These are phyloP conservation scores for Arthrobotrys sphaeroides DNA, from an alignment of 2,329 filamentous ascomycete genomes.

Conservation along the genomic window DNA sequence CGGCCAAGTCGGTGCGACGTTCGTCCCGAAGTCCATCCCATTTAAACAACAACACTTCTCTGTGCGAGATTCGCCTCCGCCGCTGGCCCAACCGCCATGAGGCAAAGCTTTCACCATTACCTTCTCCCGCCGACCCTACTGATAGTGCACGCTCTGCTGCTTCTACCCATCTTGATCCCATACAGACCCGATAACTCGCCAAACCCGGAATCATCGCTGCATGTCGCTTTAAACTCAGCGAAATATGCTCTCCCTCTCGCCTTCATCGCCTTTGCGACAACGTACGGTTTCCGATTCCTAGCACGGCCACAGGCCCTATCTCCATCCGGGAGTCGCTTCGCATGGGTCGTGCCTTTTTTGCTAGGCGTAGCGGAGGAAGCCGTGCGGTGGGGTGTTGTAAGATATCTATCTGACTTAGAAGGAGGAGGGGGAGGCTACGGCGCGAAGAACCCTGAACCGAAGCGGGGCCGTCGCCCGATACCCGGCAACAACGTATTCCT, in stretches of 20 bases:
- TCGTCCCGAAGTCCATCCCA: neutral
- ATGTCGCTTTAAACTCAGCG: conserved; percentile 37
- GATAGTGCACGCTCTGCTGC: conserved; percentile 27
- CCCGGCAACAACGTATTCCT: neutral
- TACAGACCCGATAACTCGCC: conserved; percentile 45
- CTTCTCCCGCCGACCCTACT: conserved; percentile 36
- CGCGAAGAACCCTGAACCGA: conserved; percentile 37
- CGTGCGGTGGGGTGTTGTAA: conserved; percentile 36
- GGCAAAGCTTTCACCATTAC: conserved; percentile 37
- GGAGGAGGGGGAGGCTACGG: conserved; percentile 46
- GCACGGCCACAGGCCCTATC: neutral
- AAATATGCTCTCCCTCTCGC: conserved; percentile 38
- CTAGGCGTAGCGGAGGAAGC: conserved; percentile 38
- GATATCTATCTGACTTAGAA: conserved; percentile 23
- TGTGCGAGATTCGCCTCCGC: conserved; percentile 19
- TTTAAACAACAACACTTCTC: conserved; percentile 22
- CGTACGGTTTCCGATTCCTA: conserved; percentile 14
- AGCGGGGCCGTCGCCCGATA: neutral
- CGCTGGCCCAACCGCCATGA: conserved; percentile 27
- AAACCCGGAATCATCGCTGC: conserved; percentile 40
- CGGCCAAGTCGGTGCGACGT: conserved; percentile 11
- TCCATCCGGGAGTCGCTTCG: conserved; percentile 1
- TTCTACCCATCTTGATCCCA: conserved; percentile 42
- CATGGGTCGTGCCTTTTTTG: conserved; percentile 21
- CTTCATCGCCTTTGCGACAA: conserved; percentile 37